Percentiles rank a stretch among this genome's conserved stretches.
Conservation (phyloP, 2,329 filamentous ascomycete genomes). For the Colletotrichum siamense region DNA sequence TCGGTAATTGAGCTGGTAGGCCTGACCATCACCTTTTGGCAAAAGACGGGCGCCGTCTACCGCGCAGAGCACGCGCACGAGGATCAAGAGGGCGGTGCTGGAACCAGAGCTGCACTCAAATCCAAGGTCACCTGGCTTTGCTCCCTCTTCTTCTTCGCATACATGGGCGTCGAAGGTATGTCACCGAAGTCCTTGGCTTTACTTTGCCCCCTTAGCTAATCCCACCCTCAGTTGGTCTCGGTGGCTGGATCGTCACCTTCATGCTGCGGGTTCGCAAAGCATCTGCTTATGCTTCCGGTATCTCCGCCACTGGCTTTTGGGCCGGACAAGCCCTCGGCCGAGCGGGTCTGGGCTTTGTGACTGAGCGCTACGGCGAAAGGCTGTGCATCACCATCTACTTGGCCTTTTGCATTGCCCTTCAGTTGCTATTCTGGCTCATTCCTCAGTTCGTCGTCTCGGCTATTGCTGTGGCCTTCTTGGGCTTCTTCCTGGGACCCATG, state of each 20-base stretch:
- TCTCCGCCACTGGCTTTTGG: conserved; percentile 79
- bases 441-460: conserved; percentile 63
- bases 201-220: conserved; percentile 8
- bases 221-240: conserved; percentile 57
- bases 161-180: conserved; percentile 72
- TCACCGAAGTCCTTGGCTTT: not conserved
- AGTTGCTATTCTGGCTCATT: conserved; percentile 65
- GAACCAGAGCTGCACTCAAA: conserved; percentile 44
- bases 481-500: conserved; percentile 77
- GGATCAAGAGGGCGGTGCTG: conserved; percentile 29
- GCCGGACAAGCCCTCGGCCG: conserved; percentile 76
- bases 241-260: conserved; percentile 82
- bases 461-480: conserved; percentile 70
- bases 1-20: conserved; percentile 61
- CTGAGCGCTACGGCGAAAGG: conserved; percentile 70
- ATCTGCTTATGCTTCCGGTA: conserved; percentile 70
- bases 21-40: conserved; percentile 63
- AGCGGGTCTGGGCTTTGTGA: conserved; percentile 72
- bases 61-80: conserved; percentile 41
- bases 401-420: conserved; percentile 60
- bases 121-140: conserved; percentile 68
- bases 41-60: conserved; percentile 59
- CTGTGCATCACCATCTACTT: conserved; percentile 66
- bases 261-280: conserved; percentile 76
- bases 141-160: conserved; percentile 72